A percentile compares a stretch with the other conserved stretches of the same genome.
phyloP scores from a whole-genome alignment of 2,329 filamentous ascomycete genomes.

The Talaromyces sp. region DNA sequence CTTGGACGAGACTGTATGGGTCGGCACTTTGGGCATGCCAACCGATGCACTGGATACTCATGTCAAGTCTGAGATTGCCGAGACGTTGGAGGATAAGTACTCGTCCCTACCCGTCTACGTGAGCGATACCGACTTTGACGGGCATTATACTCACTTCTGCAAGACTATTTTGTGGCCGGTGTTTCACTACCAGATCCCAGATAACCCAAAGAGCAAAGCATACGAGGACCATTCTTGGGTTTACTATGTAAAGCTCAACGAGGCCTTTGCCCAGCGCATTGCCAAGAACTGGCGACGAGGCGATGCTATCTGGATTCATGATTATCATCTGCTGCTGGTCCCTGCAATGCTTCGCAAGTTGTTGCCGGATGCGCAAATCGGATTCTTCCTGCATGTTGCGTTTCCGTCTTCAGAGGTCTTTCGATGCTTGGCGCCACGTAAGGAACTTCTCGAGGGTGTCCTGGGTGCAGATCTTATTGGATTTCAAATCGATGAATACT shows the following conservation, averaged over 20 bases:
- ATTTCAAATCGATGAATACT: slow-evolving; percentile 91
- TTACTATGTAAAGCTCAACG: slow-evolving; percentile 88
- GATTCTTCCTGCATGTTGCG: slow-evolving; percentile 90
- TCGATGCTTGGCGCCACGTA: slow-evolving; percentile 79
- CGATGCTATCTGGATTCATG: slow-evolving; percentile 90
- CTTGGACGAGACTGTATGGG: slow-evolving; percentile 70
- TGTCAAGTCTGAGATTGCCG: slow-evolving; percentile 76
- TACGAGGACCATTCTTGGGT: slow-evolving; percentile 97
- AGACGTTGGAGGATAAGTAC: slow-evolving; percentile 72
- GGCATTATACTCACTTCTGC: slow-evolving; percentile 93
- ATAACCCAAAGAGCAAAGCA: slow-evolving; percentile 96
- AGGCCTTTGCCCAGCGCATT: slow-evolving; percentile 86
- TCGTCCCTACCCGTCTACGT: slow-evolving; percentile 80
- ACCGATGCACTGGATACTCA: slow-evolving; percentile 75
- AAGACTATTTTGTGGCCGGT: slow-evolving; percentile 97
- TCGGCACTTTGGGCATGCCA: slow-evolving; percentile 89
- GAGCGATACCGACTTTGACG: slow-evolving; percentile 87
- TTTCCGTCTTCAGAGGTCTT: slow-evolving; percentile 97
- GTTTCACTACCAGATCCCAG: slow-evolving; percentile 96
- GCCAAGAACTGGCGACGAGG: slow-evolving; percentile 88
- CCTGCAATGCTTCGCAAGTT: slow-evolving; percentile 85
- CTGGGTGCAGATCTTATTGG: slow-evolving; percentile 87
- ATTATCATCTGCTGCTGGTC: slow-evolving; percentile 88
- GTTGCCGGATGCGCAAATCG: slow-evolving; percentile 83
- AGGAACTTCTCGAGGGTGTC: slow-evolving; percentile 84